Conservation (phyloP, 2,329 filamentous ascomycete genomes). For the Nigrograna mackinnonii region DNA sequence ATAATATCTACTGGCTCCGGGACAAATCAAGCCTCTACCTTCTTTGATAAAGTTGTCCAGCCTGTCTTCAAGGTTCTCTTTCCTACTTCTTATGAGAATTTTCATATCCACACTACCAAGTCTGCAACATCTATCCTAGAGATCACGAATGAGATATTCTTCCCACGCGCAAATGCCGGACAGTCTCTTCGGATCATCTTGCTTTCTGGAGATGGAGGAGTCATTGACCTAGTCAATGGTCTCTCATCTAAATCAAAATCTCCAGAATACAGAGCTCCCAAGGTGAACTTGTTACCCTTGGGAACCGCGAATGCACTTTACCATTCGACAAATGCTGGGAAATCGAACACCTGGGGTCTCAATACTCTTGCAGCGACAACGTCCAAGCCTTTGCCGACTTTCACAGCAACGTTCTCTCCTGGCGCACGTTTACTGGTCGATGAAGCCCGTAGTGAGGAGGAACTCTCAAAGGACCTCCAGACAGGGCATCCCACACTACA, state of each 20-base stretch:
- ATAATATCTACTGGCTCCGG: constrained; percentile 52
- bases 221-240: constrained; percentile 80
- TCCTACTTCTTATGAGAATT: constrained; percentile 37
- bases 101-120: constrained; percentile 64
- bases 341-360: constrained; percentile 46
- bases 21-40: constrained; percentile 41
- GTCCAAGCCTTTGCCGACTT: constrained; percentile 45
- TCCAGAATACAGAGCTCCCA: constrained; percentile 50
- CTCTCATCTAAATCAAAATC: constrained; percentile 44
- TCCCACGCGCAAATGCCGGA: constrained; percentile 54
- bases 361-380: constrained; percentile 38
- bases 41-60: constrained; percentile 42
- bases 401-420: constrained; percentile 49
- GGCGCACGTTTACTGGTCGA: constrained; percentile 47
- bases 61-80: constrained; percentile 49
- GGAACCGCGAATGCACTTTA: constrained; percentile 56
- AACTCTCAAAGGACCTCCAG: constrained; percentile 22
- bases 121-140: constrained; percentile 66
- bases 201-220: constrained; percentile 84
- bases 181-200: constrained; percentile 63
- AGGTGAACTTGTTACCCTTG: constrained; percentile 58
- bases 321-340: constrained; percentile 44
- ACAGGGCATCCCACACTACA: constrained; percentile 47
- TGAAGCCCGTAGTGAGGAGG: constrained; percentile 48
- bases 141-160: constrained; percentile 58